Conservation (phyloP, 2,329 filamentous ascomycete species). For the Talaromyces marneffei region DNA sequence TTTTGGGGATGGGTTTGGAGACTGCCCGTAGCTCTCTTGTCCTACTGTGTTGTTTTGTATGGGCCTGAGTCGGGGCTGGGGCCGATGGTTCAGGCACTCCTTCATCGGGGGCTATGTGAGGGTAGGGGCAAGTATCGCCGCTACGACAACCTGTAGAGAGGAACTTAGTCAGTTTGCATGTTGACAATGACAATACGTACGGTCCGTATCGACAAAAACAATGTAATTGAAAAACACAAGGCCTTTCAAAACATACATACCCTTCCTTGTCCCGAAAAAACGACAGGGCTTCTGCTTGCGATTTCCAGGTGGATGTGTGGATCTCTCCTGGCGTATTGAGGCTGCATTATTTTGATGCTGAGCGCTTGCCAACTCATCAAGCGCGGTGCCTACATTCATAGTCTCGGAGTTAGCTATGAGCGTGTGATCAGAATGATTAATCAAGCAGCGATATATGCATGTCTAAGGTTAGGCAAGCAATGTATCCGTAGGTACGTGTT, state of each 20-base stretch:
- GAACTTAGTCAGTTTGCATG: conserved; percentile 9
- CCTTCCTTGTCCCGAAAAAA: conserved; percentile 35
- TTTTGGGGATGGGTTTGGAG: conserved; percentile 59
- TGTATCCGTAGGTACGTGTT: neutral
- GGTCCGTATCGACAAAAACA: conserved; percentile 9
- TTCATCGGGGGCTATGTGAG: conserved; percentile 36
- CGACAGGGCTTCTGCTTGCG: conserved; percentile 26
- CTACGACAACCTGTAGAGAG: conserved; percentile 47
- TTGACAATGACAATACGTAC: conserved; percentile 5
- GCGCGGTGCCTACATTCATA: conserved; percentile 13
- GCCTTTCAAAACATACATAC: conserved; percentile 24
- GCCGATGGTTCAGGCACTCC: conserved; percentile 11
- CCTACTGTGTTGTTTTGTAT: neutral
- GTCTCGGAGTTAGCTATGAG: conserved; percentile 16
- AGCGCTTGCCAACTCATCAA: conserved; percentile 23
- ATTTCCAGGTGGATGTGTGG: conserved; percentile 17
- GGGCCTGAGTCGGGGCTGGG: conserved; percentile 15
- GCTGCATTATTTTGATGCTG: conserved; percentile 18
- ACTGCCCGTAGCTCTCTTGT: conserved; percentile 31
- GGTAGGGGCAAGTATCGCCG: conserved; percentile 47
- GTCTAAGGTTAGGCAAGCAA: neutral
- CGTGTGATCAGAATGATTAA: conserved; percentile 19
- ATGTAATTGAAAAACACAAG: conserved; percentile 15
- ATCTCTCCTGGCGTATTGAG: conserved; percentile 10
- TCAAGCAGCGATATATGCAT: neutral